phyloP scores from a whole-genome alignment of 192 early-diverging fungal genomes.

The Umbelopsis sp. region DNA sequence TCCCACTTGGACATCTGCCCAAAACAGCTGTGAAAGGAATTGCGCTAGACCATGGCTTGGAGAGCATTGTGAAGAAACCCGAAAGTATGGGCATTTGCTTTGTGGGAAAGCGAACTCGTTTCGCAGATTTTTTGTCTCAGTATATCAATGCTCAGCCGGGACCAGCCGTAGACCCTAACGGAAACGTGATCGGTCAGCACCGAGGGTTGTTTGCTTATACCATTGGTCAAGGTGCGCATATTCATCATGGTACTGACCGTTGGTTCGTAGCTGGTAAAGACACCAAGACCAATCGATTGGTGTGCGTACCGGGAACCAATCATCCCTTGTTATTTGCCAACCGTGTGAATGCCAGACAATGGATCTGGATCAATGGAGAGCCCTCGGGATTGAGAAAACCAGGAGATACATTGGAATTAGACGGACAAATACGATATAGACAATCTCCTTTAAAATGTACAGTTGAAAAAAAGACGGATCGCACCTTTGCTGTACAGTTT shows the following conservation, averaged over 20 bases:
- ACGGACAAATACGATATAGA: conserved; percentile 64
- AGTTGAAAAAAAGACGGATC: conserved; percentile 23
- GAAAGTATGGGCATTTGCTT: conserved; percentile 99
- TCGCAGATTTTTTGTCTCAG: conserved; percentile 66
- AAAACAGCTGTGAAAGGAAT: conserved; percentile 78
- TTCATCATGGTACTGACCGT: conserved; percentile 64
- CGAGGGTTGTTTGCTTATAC: conserved; percentile 73
- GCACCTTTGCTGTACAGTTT: conserved; percentile 33
- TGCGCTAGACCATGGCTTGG: conserved; percentile 59
- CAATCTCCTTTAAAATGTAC: conserved; percentile 51
- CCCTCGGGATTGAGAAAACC: conserved; percentile 10
- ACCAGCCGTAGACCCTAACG: conserved; percentile 34
- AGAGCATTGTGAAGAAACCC: conserved; percentile 63
- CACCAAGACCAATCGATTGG: conserved; percentile 60
- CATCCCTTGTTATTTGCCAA: conserved; percentile 20
- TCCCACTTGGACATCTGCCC: conserved; percentile 77
- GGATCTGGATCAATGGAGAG: conserved; percentile 51
- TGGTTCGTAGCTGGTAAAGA: conserved; percentile 78
- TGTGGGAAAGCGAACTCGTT: conserved; percentile 79
- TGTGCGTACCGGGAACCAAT: conserved; percentile 55
- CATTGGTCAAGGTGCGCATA: conserved; percentile 77
- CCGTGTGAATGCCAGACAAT: conserved; percentile 36
- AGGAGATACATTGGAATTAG: conserved; percentile 22
- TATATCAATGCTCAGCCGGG: conserved; percentile 38
- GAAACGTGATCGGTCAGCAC: conserved; percentile 52